Evolutionary conservation across 495 filamentous ascomycete genomes (phyloP), one percentile per base, ranked within the genome.

Genomic region (Podospora australis): DNA sequence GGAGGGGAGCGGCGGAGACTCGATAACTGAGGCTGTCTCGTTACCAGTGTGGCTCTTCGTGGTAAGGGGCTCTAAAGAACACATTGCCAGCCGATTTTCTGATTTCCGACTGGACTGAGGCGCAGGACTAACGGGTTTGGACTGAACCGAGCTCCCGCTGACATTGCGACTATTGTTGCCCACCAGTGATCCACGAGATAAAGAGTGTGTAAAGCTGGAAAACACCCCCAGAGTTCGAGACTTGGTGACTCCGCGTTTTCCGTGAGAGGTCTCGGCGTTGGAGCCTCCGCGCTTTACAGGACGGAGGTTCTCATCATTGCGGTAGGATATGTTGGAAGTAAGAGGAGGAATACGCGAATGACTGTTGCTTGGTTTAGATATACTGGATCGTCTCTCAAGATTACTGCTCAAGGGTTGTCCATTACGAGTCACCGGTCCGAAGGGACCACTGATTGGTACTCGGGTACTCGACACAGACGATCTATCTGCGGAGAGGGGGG

Each of bases 221-320:
- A 76, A 44, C 2, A 69, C 62, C n/a, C 46, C 59, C 21, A 68
- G 50, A 0, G 71, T 71, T 26, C 64, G 57, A 6, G 70, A 70
- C 39, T 58, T 68, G 1, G 66, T 44, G 2, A 73, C 13, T n/a
- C 28, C 30, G 20, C 38, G 30, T 20, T 14, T 36, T 34, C 21
- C 48, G 0, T 46, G 47, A 7, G 56, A 50, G 17, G 17, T 40
- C 5, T 23, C n/a, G 16, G 20, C 32, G 26, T 25, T 30, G 39
- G 46, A 29, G 25, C 9, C n/a, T n/a, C 19, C 16, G 23, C 5
- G 2, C 14, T 40, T 22, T 7, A 23, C 8, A 11, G 3, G 0
- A 0, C 35, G 40, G 6, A 8, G 17, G 28, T 60, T 63, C 44
- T 67, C 57, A 14, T 16, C 48, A 20, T 52, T 55, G 46, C 23